Base-by-base conservation (phyloP, 805 yeast genomes). In the Kurtzmaniella cleridarum region DNA sequence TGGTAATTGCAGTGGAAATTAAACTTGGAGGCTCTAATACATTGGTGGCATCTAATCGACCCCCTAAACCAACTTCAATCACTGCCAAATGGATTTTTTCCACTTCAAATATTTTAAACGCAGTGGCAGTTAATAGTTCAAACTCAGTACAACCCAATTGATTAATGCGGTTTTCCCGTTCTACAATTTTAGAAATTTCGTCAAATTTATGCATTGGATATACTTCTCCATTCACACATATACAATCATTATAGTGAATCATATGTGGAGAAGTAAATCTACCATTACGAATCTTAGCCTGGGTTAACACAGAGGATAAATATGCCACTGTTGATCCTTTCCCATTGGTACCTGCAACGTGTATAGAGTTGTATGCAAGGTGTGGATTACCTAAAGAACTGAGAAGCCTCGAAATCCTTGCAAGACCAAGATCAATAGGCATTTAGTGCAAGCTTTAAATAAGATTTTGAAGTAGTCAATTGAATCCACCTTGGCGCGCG, bases 311-410 rank as follows among this genome's bases (percentile, higher is more conserved):
- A 13, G 88, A 78, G 3, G 88, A 71, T 7, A 93, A 42, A 55
- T 89, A 90, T 0, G 96, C 81, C 42, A 95, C 79, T 0, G 90
- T 85, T 0, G 97, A 89, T 0, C 98, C 98, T 54, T 91, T 91
- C 0, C 98, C 98, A 55, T 91, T 91, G 7, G 98, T 91, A 0
- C 98, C 98, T 0, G 96, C 96, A 3, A 93, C 74, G 54, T 93
- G 98, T n/a, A 93, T 66, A 0, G 88, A 79, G 44, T 76, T 75
- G 52, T 78, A 78, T 3, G 63, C 49, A 9, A 57, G 49, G 30
- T 87, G 93, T 0, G 96, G 97, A 49, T 79, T 75, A 0, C 87
- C 88, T 15, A 89, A 62, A 28, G 53, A 52, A 18, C 46, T 46
- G 7, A 69, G 57, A 17, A 69, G 56, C 33, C 47, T 52, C 3